A percentile compares a stretch with the other conserved stretches of the same genome.
Evolutionary conservation across 2,329 filamentous ascomycete species (phyloP).

Genomic region (Pseudocercospora eumusae): DNA sequence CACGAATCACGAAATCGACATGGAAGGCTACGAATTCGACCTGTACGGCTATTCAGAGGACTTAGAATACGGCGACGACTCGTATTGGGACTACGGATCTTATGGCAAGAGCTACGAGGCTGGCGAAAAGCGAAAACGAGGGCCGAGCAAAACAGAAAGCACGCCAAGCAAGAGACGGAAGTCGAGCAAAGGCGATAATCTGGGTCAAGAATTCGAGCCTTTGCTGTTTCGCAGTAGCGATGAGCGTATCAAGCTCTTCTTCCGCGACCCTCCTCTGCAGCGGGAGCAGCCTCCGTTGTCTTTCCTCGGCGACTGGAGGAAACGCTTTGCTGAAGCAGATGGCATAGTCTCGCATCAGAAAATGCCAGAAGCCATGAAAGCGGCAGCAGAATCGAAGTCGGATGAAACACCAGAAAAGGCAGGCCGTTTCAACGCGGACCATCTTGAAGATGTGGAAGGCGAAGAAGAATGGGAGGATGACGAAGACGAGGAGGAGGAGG

Average conservation of each 20-base stretch:
- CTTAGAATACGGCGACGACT: slow-evolving; percentile 51
- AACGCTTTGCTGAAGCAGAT: slow-evolving; percentile 39
- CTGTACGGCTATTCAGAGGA: slow-evolving; percentile 53
- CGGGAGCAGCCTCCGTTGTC: slow-evolving; percentile 42
- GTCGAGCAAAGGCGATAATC: slow-evolving; percentile 23
- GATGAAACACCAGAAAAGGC: slow-evolving; percentile 20
- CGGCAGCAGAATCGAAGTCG: slow-evolving; percentile 32
- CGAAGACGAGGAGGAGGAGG: slow-evolving; percentile 25
- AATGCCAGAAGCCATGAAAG: slow-evolving; percentile 38
- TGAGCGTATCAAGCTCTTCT: slow-evolving; percentile 17
- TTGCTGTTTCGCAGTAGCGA: slow-evolving; percentile 33
- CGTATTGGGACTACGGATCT: slow-evolving; percentile 45
- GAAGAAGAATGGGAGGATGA: slow-evolving; percentile 31
- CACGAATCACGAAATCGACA: slow-evolving; percentile 37
- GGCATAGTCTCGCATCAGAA: slow-evolving; percentile 21
- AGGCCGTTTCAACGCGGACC: slow-evolving; percentile 9
- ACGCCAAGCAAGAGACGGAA: slow-evolving; percentile 31
- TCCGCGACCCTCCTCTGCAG: slow-evolving; percentile 14
- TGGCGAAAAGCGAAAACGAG: slow-evolving; percentile 39
- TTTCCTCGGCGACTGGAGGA: slow-evolving; percentile 50
- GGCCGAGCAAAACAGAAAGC: slow-evolving; percentile 14
- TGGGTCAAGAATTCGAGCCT: slow-evolving; percentile 29
- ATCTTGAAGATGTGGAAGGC: slow-evolving; percentile 22
- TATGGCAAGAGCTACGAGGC: slow-evolving; percentile 22
- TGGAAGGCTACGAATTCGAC: slow-evolving; percentile 47